A percentile compares a stretch with the other conserved stretches of the same genome.
Conservation (phyloP, 495 filamentous ascomycete genomes). For the Cairneyella variabilis region DNA sequence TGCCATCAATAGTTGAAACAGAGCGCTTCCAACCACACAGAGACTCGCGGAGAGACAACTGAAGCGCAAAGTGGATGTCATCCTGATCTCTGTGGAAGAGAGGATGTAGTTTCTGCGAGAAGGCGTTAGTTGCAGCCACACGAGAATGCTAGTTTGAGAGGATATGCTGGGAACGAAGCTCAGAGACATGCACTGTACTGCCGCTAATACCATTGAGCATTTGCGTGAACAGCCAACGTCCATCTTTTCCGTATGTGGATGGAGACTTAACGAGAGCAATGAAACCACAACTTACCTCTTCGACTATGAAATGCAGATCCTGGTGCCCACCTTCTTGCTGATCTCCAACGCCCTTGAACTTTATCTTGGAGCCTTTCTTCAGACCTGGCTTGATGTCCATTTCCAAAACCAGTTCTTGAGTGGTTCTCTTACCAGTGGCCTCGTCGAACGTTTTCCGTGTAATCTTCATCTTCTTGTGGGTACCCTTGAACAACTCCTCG, state of each 20-base stretch:
- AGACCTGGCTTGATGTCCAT: conserved; percentile 89
- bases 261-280: too few relatives aligned
- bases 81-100: conserved; percentile 79
- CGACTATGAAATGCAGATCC: conserved; percentile 87
- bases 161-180: too few relatives aligned
- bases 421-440: too few relatives aligned
- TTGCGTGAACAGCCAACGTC: too few relatives aligned
- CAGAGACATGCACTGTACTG: conserved; percentile 5
- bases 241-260: too few relatives aligned
- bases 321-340: conserved; percentile 92
- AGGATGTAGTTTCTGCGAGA: conserved; percentile 70
- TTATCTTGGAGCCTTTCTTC: conserved; percentile 92
- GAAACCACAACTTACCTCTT: conserved; percentile 92
- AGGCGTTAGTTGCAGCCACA: conserved; percentile 4
- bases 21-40: too few relatives aligned
- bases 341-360: conserved; percentile 90
- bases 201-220: too few relatives aligned
- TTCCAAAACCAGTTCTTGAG: conserved; percentile 76
- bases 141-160: too few relatives aligned
- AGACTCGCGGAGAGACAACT: conserved; percentile 38
- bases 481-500: too few relatives aligned
- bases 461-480: too few relatives aligned
- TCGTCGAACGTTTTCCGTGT: too few relatives aligned
- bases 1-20: too few relatives aligned
- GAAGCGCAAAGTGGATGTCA: conserved; percentile 69